phyloP scores from a whole-genome alignment of 2,329 filamentous ascomycete genomes.

The Aureobasidium zeae region DNA sequence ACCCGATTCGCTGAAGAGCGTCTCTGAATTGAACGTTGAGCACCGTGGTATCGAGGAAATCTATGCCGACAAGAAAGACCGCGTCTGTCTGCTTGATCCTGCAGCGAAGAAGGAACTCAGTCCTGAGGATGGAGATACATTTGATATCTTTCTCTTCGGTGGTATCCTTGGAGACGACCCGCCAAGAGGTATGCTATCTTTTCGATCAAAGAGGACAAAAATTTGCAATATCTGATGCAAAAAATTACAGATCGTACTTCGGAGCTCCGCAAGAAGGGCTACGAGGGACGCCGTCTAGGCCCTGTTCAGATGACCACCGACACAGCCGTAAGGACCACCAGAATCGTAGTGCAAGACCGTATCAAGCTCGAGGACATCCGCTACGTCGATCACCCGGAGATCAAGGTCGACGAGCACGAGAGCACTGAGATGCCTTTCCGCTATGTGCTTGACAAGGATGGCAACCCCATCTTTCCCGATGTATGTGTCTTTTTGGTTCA shows the following conservation, averaged over 20 bases:
- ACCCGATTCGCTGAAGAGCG: conserved; percentile 48
- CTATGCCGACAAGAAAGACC: conserved; percentile 60
- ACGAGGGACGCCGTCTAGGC: conserved; percentile 74
- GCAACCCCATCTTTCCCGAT: conserved; percentile 81
- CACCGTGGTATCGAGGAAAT: conserved; percentile 68
- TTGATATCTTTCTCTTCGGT: conserved; percentile 90
- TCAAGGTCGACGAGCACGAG: conserved; percentile 83
- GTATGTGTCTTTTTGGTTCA: conserved; percentile 39
- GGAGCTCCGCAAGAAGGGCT: conserved; percentile 91
- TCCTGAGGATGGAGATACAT: conserved; percentile 70
- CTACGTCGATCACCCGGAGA: conserved; percentile 80
- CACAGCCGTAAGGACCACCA: conserved; percentile 87
- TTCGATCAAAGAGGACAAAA: not conserved
- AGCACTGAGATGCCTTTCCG: conserved; percentile 97
- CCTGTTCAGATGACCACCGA: conserved; percentile 98
- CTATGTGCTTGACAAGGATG: conserved; percentile 65
- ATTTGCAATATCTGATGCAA: not conserved
- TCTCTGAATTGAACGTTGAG: conserved; percentile 61
- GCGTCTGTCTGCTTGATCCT: conserved; percentile 84
- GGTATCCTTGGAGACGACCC: conserved; percentile 94
- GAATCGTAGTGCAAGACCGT: conserved; percentile 77
- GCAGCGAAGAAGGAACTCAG: conserved; percentile 69
- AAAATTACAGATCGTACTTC: conserved; percentile 67
- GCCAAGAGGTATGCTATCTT: conserved; percentile 60
- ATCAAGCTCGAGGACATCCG: conserved; percentile 68